Base-by-base conservation (phyloP, 2,329 filamentous ascomycete genomes). In the Intubia oerlemansii region DNA sequence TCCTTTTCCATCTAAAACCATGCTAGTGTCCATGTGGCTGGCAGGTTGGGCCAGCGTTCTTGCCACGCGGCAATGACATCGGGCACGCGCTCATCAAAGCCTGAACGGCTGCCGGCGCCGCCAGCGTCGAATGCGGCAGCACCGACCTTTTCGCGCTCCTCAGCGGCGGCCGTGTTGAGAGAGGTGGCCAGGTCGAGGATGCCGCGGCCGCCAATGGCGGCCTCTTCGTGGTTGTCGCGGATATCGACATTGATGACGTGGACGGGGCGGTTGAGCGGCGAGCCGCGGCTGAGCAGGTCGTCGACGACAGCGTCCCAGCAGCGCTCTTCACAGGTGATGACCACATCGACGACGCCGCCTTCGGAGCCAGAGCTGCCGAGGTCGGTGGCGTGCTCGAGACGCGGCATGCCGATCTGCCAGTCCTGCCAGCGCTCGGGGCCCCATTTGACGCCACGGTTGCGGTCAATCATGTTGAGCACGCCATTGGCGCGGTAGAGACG, bases 221-320 rank as follows among this genome's bases (percentile, higher is more conserved):
- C 88, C 51, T 98, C 88, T 48, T 98, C 85, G 44, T 95, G 88
- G 44, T 95, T 98, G 52, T 98, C 88, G 49, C 78, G 85, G 44
- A 98, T 98, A 47, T 98, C 88, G 31, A 98, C 76, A 42, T 98
- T 98, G 58, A 98, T 91, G 32, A 98, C 80, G 46, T 98, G 88
- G 1, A 98, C 88, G 0, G 88, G 84, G 3, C 81, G 62, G 49
- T 98, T 98, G 32, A 98, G 58, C 4, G 79, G 76, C 0, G 76
- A 70, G 7, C 85, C 88, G 36, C 90, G 68, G 42, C 71, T 78
- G 36, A 92, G 67, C 29, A 98, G 58, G 47, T 98, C 85, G 42
- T 98, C 88, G 9, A 98, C 66, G 19, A 98, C 88, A 5, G 88
- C 84, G 51, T 98, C 88, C 81, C 90, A 98, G 47, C 88, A 98